A percentile compares a stretch with the other conserved stretches of the same genome.
These are phyloP conservation scores for Musa beccarii DNA, from an alignment of 176 grass and related monocot species.

Conservation along the genomic window DNA sequence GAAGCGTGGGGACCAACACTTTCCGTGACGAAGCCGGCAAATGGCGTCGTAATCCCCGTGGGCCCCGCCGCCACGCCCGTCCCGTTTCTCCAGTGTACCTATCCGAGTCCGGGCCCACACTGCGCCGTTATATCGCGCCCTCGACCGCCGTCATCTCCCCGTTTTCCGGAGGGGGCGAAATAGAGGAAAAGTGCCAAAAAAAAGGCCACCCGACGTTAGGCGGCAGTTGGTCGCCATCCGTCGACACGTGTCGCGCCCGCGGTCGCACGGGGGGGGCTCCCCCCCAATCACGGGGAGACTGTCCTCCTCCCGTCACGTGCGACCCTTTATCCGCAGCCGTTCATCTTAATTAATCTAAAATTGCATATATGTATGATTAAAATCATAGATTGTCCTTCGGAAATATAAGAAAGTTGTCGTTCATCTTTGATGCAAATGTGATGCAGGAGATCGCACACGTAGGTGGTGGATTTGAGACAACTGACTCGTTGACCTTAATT, in stretches of 20 bases:
- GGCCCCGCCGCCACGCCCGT: not conserved
- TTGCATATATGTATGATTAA: too few species aligned
- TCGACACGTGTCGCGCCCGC: not conserved
- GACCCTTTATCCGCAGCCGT: too few species aligned
- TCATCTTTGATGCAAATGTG: too few species aligned
- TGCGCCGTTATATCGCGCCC: not conserved
- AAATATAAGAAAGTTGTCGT: too few species aligned
- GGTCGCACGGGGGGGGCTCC: not conserved
- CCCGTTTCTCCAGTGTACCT: not conserved
- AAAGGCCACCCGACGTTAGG: not conserved
- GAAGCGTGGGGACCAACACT: not conserved
- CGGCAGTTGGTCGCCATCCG: constrained; percentile 3
- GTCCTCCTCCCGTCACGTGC: not conserved
- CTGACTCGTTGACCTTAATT: too few species aligned
- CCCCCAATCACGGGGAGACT: not conserved
- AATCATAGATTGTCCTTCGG: too few species aligned
- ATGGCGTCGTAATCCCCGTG: not conserved
- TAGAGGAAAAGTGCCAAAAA: not conserved
- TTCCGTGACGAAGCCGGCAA: constrained; percentile 7
- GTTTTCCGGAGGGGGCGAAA: too few species aligned
- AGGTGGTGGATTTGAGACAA: too few species aligned
- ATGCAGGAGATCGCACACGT: too few species aligned
- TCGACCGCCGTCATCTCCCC: not conserved
- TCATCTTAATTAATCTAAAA: too few species aligned
- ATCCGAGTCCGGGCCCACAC: not conserved